Evolutionary conservation across 306 rosid genomes (phyloP), one percentile per base, ranked within the genome.

Genomic region (Corylus americana): DNA sequence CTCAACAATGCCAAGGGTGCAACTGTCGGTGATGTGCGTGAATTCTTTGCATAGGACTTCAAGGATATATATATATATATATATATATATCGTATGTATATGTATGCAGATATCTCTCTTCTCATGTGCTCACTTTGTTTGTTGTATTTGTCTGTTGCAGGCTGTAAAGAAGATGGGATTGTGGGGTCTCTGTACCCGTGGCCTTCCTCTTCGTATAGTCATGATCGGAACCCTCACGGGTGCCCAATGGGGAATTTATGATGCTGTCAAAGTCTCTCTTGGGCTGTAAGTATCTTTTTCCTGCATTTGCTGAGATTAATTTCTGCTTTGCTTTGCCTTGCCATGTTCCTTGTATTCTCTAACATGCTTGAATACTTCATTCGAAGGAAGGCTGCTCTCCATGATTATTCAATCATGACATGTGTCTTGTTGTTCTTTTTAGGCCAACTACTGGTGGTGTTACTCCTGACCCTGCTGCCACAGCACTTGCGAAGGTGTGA

Each of bases 1-100:
- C 94, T 92, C 84, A 92, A 90, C 92, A 92, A 90, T 70, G 85
- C 93, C 82, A 89, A 83, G 81, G 97, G 94, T 77, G 93, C 93
- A 44, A 90, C 97, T n/a, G 77, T 83, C 77, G 84, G 92, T 42
- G 94, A 90, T 81, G 97, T 92, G 78, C 86, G 93, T 90, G 11
- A 63, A 58, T 13, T 35, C 8, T 59, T 5, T 22, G 18, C 3
- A 8, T 49, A 67, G 53, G 9, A 68, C 55, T 14, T 75, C 5
- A 37, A 31, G 37, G 22, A 31, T 17, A 8, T 55, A 35, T 31
- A 4, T 11, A 10, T 17, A 8, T 55, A 35, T 31, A 4, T 11
- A 10, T 18, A 5, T 0, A 31, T 50, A 11, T 17, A 29, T 49
- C 55, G 2, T 51, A 75, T 39, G 69, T 37, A 42, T 11, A 49